Conservation (phyloP, 2,329 filamentous ascomycete species). For the Dissoconium aciculare region DNA sequence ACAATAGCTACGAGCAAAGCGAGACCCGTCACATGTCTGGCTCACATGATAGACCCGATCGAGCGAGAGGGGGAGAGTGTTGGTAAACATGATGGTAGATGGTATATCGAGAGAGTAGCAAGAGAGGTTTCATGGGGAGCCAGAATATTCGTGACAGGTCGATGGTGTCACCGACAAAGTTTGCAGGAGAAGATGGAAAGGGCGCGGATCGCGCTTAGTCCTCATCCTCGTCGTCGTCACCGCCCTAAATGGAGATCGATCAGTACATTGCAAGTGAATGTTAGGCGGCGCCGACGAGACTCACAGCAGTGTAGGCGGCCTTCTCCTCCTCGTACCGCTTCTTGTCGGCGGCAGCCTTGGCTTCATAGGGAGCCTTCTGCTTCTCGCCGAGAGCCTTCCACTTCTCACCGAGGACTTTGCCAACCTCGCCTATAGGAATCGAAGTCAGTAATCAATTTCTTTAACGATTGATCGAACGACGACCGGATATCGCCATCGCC, state of each 20-base stretch:
- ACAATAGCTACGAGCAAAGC: too few relatives aligned
- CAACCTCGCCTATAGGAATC: slow-evolving; percentile 65
- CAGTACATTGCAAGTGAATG: background rate
- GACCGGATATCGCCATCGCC: slow-evolving; percentile 4
- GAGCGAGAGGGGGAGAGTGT: too few relatives aligned
- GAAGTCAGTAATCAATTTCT: slow-evolving; percentile 6
- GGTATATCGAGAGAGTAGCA: too few relatives aligned
- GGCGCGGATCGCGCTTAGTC: too few relatives aligned
- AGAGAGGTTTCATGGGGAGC: too few relatives aligned
- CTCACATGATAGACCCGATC: too few relatives aligned
- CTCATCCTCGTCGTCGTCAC: slow-evolving; percentile 22
- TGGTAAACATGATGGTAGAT: too few relatives aligned
- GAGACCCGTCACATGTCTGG: too few relatives aligned
- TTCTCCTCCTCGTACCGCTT: slow-evolving; percentile 99
- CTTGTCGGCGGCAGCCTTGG: slow-evolving; percentile 94
- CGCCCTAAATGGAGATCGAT: slow-evolving; percentile 15
- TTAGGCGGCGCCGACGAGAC: too few relatives aligned
- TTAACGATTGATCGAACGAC: background rate
- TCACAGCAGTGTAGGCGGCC: slow-evolving; percentile 68
- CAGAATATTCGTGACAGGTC: too few relatives aligned
- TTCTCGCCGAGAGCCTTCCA: slow-evolving; percentile 95
- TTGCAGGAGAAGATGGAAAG: too few relatives aligned
- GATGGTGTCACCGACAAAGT: too few relatives aligned
- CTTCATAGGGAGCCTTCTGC: slow-evolving; percentile 86
- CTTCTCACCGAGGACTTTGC: slow-evolving; percentile 93